phyloP scores from a whole-genome alignment of 805 yeast genomes.

The Wickerhamomyces bovis region DNA sequence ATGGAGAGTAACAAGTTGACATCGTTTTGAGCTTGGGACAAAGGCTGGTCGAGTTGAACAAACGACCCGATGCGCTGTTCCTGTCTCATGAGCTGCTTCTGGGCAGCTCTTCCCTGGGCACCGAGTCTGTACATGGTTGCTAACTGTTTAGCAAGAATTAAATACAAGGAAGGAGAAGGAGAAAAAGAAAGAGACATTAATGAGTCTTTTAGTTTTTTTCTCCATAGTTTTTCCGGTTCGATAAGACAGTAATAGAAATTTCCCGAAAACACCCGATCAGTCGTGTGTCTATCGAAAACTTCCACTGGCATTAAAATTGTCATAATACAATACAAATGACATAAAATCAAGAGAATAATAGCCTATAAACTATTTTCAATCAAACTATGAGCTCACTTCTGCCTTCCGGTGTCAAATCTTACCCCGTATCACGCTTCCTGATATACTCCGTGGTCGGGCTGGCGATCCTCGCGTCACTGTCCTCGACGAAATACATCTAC shows the following conservation, averaged over 20 bases:
- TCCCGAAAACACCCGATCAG: background rate
- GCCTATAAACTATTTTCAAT: too few relatives aligned
- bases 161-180: too few relatives aligned
- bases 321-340: too few relatives aligned
- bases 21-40: conserved; percentile 27
- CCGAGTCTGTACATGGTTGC: conserved; percentile 23
- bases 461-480: conserved; percentile 30
- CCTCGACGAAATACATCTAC: conserved; percentile 30
- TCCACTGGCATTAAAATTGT: background rate
- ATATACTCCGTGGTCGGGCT: conserved; percentile 18
- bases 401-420: conserved; percentile 30
- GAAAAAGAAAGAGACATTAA: too few relatives aligned
- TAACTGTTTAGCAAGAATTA: background rate
- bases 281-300: background rate
- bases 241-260: too few relatives aligned
- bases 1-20: conserved; percentile 22
- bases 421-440: conserved; percentile 29
- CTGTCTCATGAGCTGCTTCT: conserved; percentile 12
- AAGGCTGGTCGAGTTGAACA: conserved; percentile 18
- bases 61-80: conserved; percentile 30
- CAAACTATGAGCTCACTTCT: conserved; percentile 25
- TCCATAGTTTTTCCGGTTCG: background rate
- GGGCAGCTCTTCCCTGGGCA: conserved; percentile 21
- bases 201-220: background rate
- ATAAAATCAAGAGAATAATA: too few relatives aligned